Evolutionary conservation across 352 stramenopile genomes (phyloP).

Genomic region (Phytopythium chamaehyphon): DNA sequence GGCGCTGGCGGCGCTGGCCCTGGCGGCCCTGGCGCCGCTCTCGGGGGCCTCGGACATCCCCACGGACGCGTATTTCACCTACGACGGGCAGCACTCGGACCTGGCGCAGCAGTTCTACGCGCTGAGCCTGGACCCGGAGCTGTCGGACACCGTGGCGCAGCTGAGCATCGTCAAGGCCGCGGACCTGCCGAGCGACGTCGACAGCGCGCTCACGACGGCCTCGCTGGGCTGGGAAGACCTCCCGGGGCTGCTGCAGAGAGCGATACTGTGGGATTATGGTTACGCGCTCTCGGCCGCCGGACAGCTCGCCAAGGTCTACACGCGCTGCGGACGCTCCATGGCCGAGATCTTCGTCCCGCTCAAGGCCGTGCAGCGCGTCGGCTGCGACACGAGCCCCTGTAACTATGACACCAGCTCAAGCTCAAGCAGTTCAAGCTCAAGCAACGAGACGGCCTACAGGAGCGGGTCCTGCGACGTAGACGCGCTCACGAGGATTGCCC

Average conservation of each 20-base stretch:
- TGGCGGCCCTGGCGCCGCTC: constrained; percentile 4
- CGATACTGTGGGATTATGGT: constrained; percentile 64
- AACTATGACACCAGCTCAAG: neutral
- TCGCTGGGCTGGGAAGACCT: constrained; percentile 45
- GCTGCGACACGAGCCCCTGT: constrained; percentile 18
- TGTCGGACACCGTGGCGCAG: constrained; percentile 24
- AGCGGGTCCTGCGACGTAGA: constrained; percentile 41
- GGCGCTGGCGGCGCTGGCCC: neutral
- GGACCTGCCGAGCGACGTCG: constrained; percentile 25
- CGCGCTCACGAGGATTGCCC: constrained; percentile 33
- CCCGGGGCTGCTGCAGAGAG: constrained; percentile 52
- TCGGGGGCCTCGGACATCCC: constrained; percentile 24
- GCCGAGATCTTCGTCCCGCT: constrained; percentile 50
- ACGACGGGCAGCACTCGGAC: constrained; percentile 58
- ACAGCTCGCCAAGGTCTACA: constrained; percentile 44
- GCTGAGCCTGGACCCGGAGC: constrained; percentile 21
- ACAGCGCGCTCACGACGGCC: constrained; percentile 22
- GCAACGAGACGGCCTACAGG: constrained; percentile 28
- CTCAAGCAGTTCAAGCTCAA: neutral
- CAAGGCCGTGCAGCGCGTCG: constrained; percentile 52
- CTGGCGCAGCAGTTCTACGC: constrained; percentile 65
- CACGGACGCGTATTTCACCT: constrained; percentile 39
- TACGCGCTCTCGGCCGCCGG: constrained; percentile 41
- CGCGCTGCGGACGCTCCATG: constrained; percentile 61
- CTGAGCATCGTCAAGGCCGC: constrained; percentile 17